These are phyloP conservation scores for Verticillium alfalfae DNA, from an alignment of 2,329 filamentous ascomycete genomes.

Conservation along the genomic window DNA sequence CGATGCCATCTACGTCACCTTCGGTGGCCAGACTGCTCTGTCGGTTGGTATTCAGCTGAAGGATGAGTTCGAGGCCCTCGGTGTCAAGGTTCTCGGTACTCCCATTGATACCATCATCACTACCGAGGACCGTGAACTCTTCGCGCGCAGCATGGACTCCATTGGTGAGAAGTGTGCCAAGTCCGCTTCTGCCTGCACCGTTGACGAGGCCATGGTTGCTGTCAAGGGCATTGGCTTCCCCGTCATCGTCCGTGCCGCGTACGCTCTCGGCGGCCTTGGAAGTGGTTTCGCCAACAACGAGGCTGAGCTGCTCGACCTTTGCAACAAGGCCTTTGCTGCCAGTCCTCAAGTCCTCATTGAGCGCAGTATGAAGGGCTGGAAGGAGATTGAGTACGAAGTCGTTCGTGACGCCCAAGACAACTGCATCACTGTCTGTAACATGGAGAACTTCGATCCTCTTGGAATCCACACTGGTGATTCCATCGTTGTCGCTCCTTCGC, in stretches of 20 bases:
- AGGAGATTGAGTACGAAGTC: slow-evolving; percentile 98
- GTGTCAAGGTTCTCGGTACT: slow-evolving; percentile 91
- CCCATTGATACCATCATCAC: slow-evolving; percentile 98
- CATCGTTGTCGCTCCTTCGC: slow-evolving; percentile 94
- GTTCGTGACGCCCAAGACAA: slow-evolving; percentile 94
- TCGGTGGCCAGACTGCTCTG: slow-evolving; percentile 96
- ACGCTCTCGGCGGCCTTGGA: slow-evolving; percentile 89
- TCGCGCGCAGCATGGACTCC: slow-evolving; percentile 96
- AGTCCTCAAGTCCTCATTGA: slow-evolving; percentile 96
- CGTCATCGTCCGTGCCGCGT: slow-evolving; percentile 94
- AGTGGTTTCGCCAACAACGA: slow-evolving; percentile 94
- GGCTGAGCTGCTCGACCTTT: slow-evolving; percentile 75
- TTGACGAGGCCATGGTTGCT: slow-evolving; percentile 82
- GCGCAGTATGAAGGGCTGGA: slow-evolving; percentile 99
- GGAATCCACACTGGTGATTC: slow-evolving; percentile 98
- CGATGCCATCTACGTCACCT: slow-evolving; percentile 95
- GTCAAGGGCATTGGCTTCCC: slow-evolving; percentile 93
- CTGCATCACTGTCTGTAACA: slow-evolving; percentile 99
- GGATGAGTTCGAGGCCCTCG: slow-evolving; percentile 89
- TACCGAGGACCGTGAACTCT: slow-evolving; percentile 95
- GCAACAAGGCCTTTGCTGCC: slow-evolving; percentile 89
- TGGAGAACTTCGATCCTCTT: slow-evolving; percentile 99
- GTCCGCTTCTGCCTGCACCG: slow-evolving; percentile 83
- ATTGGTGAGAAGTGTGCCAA: slow-evolving; percentile 98
- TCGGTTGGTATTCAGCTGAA: slow-evolving; percentile 95